phyloP scores from a whole-genome alignment of 176 grass and related monocot species.

The Zizania latifolia region DNA sequence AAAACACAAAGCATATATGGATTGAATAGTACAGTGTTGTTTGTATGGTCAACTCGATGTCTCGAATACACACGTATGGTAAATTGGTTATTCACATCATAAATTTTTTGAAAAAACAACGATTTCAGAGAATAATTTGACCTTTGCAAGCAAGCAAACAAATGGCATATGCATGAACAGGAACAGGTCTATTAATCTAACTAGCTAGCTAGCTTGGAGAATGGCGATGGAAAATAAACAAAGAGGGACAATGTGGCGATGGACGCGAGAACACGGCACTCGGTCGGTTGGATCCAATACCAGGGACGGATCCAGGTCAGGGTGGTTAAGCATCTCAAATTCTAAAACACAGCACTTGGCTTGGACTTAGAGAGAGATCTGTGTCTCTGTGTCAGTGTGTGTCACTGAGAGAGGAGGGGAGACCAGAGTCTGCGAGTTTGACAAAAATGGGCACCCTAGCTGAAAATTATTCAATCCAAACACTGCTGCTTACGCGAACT shows the following conservation, averaged over 20 bases:
- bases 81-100: conserved; percentile 25
- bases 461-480: not conserved
- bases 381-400: too few relatives aligned
- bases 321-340: not conserved
- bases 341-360: not conserved
- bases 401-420: not conserved
- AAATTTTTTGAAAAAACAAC: not conserved
- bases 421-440: conserved; percentile 41
- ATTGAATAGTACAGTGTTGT: not conserved
- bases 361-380: too few relatives aligned
- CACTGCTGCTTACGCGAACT: too few relatives aligned
- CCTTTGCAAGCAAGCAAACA: conserved; percentile 3
- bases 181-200: not conserved
- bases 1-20: not conserved
- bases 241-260: too few relatives aligned
- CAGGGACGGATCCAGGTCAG: not conserved
- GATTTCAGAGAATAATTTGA: conserved; percentile 35
- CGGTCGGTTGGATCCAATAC: conserved; percentile 9
- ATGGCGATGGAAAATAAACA: too few relatives aligned
- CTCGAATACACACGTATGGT: not conserved
- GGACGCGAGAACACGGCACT: not conserved
- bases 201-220: not conserved
- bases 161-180: not conserved
- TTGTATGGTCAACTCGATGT: not conserved
- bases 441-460: conserved; percentile 19